Base-by-base conservation (phyloP, 1,139 yeast species). In the Arxiozyma telluris region DNA sequence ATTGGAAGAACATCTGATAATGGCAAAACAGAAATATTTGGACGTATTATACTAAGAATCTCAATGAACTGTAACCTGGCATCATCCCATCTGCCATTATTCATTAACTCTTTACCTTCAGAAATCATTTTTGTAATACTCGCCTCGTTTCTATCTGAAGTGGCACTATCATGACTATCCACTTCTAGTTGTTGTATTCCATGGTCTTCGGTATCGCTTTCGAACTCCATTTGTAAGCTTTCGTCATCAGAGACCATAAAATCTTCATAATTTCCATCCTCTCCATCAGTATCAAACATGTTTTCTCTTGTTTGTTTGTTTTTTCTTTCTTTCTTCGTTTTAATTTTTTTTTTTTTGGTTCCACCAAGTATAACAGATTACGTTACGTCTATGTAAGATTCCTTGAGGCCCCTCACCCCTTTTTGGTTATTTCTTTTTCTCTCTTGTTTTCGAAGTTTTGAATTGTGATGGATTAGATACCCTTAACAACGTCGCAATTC, bases 161-260 rank as follows among this genome's bases (percentile, higher is more conserved):
- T 42, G 23, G 25, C 15, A 42, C 17, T 12, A 22, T 30, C 38
- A 25, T 15, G 9, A 17, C 34, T 25, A 5, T 2, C 21, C 30
- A 5, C 44, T 15, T 17, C 21, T 27, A 4, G 25, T 23, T 27
- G 30, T 27, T 27, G 30, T 27, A 2, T 8, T 27, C 11, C 30
- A 27, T 17, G 9, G 15, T 30, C 50, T 20, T 45, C 60, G 43
- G 54, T 61, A 21, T 60, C 68, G 43, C 58, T 58, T 57, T 62
- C 63, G 45, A 61, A 59, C 51, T 59, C 68, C 56, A 64, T 61
- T 21, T 41, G 46, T 42, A 49, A 41, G 27, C 41, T 41, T 42
- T 60, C 67, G 9, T 66, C 74, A 4, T 61, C 68, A 47, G 78
- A 73, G 60, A 67, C 71, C 59, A 75, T 70, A 50, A 71, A 71